These are phyloP conservation scores for Hygrophila difformis DNA, from an alignment of 257 asterid genomes.

Conservation along the genomic window DNA sequence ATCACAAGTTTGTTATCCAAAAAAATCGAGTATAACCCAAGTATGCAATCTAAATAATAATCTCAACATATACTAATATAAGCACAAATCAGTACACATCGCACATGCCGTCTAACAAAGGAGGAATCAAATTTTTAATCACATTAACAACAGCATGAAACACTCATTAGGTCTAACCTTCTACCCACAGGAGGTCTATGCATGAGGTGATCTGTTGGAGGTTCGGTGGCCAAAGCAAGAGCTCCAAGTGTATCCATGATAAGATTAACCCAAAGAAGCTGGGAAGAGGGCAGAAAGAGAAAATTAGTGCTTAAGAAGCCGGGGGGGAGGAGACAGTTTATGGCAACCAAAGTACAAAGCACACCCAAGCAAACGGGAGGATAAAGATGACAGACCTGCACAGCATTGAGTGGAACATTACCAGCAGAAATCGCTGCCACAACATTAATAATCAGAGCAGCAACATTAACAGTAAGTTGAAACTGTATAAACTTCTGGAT, in stretches of 20 bases:
- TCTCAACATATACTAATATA: no score
- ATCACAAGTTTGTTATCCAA: neutral
- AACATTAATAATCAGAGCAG: slow-evolving; percentile 9
- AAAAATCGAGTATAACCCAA: no score
- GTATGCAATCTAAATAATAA: no score
- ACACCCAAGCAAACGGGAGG: slow-evolving; percentile 10
- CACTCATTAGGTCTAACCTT: slow-evolving; percentile 45
- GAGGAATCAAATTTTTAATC: neutral
- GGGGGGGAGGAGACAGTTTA: neutral
- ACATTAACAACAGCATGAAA: slow-evolving; percentile 6
- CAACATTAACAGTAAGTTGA: slow-evolving; percentile 14
- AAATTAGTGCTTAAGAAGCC: neutral
- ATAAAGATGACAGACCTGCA: slow-evolving; percentile 12
- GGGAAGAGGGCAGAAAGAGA: slow-evolving; percentile 14
- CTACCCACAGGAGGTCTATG: slow-evolving; percentile 82
- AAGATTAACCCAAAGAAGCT: slow-evolving; percentile 99
- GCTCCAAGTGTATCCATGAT: slow-evolving; percentile 99
- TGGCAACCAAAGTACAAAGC: neutral
- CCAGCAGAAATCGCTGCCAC: slow-evolving; percentile 10
- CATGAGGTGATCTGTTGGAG: slow-evolving; percentile 97
- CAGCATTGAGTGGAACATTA: slow-evolving; percentile 10
- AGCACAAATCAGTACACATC: no score
- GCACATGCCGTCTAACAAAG: no score
- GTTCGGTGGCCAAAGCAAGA: slow-evolving; percentile 92
- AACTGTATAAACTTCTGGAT: slow-evolving; percentile 14